Conservation (phyloP, 2,329 filamentous ascomycete genomes). For the Colletotrichum magnum region DNA sequence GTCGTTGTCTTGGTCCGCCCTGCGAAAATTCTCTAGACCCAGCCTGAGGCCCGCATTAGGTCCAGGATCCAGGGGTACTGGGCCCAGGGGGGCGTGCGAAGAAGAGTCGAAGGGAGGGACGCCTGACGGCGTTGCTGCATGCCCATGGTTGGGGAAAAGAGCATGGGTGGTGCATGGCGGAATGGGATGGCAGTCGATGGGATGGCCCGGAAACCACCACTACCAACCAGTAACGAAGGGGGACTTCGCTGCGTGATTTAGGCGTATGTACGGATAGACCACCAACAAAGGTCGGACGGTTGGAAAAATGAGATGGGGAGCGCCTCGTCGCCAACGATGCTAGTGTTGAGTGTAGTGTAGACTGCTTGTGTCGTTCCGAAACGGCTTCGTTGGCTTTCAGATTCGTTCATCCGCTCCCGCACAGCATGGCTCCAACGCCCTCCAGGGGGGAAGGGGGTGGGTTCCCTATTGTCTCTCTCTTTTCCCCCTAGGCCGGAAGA, state of each 20-base stretch:
- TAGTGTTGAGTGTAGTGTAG: background rate
- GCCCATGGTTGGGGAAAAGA: slow-evolving; percentile 1
- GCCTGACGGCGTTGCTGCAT: slow-evolving; percentile 17
- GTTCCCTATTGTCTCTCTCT: slow-evolving; percentile 23
- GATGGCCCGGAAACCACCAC: slow-evolving; percentile 34
- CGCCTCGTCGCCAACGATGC: slow-evolving; percentile 19
- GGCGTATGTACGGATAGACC: background rate
- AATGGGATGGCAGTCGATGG: slow-evolving; percentile 30
- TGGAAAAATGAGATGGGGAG: slow-evolving; percentile 18
- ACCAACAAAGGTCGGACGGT: slow-evolving; percentile 1
- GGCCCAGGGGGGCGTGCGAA: slow-evolving; percentile 10
- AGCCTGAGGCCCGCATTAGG: slow-evolving; percentile 1
- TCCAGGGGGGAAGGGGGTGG: background rate
- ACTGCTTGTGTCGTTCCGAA: background rate
- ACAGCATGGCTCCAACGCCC: slow-evolving; percentile 8
- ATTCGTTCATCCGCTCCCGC: background rate
- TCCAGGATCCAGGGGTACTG: slow-evolving; percentile 21
- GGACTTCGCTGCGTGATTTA: background rate
- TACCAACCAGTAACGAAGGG: background rate
- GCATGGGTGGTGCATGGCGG: slow-evolving; percentile 20
- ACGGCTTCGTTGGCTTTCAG: background rate
- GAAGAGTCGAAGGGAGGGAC: slow-evolving; percentile 21
- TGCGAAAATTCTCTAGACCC: slow-evolving; percentile 23
- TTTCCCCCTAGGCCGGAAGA: slow-evolving; percentile 3
- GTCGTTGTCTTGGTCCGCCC: background rate